phyloP scores from a whole-genome alignment of 2,329 filamentous ascomycete genomes.

The Daldinia sp. region DNA sequence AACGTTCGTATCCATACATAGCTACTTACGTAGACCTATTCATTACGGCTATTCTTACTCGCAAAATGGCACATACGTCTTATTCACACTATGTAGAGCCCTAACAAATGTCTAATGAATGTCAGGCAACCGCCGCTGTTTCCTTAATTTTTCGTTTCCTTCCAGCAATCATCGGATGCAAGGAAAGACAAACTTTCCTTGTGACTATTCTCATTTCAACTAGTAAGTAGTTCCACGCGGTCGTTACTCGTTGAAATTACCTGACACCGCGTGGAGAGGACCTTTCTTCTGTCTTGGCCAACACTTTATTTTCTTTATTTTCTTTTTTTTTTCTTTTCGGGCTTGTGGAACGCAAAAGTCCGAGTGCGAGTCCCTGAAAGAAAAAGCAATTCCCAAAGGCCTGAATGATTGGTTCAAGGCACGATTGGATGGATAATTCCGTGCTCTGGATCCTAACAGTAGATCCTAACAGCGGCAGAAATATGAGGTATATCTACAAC shows the following conservation, averaged over 20 bases:
- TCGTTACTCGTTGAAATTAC: neutral
- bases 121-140: neutral
- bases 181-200: neutral
- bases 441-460: constrained; percentile 12
- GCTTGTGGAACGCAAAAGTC: constrained; percentile 20
- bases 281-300: constrained; percentile 16
- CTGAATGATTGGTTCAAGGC: neutral
- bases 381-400: constrained; percentile 24
- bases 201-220: constrained; percentile 9
- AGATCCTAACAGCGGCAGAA: neutral
- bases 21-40: neutral
- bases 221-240: neutral
- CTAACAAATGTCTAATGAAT: neutral
- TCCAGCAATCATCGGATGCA: neutral
- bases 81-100: neutral
- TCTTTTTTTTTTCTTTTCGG: constrained; percentile 2
- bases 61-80: neutral
- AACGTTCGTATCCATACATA: neutral
- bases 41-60: neutral
- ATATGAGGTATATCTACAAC: neutral
- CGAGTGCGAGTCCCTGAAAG: constrained; percentile 10
- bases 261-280: constrained; percentile 6
- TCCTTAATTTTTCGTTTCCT: neutral
- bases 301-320: too few relatives aligned
- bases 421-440: constrained; percentile 32